phyloP scores from a whole-genome alignment of 768 basidiomycete species.

The Artomyces pyxidatus region DNA sequence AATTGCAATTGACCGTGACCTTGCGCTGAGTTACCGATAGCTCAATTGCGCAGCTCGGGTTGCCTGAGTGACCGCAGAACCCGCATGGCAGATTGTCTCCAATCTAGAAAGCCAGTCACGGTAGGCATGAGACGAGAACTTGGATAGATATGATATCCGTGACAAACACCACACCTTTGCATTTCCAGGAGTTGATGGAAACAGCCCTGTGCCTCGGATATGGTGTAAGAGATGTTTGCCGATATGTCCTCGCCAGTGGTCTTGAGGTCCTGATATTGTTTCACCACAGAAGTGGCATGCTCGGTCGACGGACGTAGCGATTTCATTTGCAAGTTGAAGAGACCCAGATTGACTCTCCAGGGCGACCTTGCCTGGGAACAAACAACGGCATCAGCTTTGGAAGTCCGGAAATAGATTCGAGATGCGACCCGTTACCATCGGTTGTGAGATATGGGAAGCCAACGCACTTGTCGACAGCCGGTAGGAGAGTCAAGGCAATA shows the following conservation, averaged over 20 bases:
- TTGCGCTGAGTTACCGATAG: background rate
- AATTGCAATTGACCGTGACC: background rate
- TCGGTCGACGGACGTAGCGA: background rate
- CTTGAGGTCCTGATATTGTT: too few relatives aligned
- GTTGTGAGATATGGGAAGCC: background rate
- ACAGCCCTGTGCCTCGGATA: background rate
- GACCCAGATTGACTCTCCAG: background rate
- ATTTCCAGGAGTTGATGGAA: background rate
- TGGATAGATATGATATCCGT: too few relatives aligned
- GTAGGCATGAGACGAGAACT: too few relatives aligned
- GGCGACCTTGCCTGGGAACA: background rate
- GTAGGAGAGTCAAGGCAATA: background rate
- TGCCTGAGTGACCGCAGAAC: background rate
- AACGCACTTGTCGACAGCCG: background rate
- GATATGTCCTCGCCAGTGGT: background rate
- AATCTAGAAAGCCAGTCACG: too few relatives aligned
- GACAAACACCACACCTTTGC: too few relatives aligned
- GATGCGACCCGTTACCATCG: background rate
- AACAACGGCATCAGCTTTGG: background rate
- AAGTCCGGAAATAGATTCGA: background rate
- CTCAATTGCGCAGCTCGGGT: background rate
- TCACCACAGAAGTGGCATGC: background rate
- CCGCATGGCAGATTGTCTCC: background rate
- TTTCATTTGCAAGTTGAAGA: background rate
- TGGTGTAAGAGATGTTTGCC: background rate